Conservation (phyloP, 768 basidiomycete genomes). For the Rubroboletus pulcherrimus region DNA sequence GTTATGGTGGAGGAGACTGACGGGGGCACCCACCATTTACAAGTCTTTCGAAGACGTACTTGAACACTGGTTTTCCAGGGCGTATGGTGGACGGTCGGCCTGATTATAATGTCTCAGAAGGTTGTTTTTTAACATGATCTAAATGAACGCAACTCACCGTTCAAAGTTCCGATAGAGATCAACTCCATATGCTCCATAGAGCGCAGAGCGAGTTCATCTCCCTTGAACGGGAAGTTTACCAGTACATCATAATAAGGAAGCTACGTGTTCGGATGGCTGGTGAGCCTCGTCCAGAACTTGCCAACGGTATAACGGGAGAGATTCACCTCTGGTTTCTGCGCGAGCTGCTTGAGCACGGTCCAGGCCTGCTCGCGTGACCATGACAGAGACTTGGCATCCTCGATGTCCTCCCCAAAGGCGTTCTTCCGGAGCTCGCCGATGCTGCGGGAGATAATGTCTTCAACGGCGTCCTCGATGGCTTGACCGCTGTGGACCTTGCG, state of each 20-base stretch:
- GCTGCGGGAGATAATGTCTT: constrained; percentile 80
- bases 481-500: constrained; percentile 80
- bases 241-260: constrained; percentile 80
- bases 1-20: too few relatives aligned
- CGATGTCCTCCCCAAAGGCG: constrained; percentile 88
- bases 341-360: constrained; percentile 71
- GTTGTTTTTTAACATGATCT: background rate
- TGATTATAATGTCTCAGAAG: constrained; percentile 21
- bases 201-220: constrained; percentile 76
- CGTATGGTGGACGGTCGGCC: constrained; percentile 81
- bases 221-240: constrained; percentile 85
- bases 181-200: constrained; percentile 88
- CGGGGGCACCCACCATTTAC: constrained; percentile 55
- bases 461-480: constrained; percentile 73
- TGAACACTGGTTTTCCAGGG: constrained; percentile 89
- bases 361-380: constrained; percentile 92
- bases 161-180: constrained; percentile 71
- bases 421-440: constrained; percentile 84
- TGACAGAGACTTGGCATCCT: constrained; percentile 76
- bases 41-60: constrained; percentile 79
- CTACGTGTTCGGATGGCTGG: constrained; percentile 33
- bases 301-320: constrained; percentile 18
- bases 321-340: constrained; percentile 59
- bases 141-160: constrained; percentile 45
- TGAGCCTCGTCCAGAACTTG: constrained; percentile 2